These are phyloP conservation scores for Penicillium simplicissimum DNA, from an alignment of 495 filamentous ascomycete species.

Conservation along the genomic window DNA sequence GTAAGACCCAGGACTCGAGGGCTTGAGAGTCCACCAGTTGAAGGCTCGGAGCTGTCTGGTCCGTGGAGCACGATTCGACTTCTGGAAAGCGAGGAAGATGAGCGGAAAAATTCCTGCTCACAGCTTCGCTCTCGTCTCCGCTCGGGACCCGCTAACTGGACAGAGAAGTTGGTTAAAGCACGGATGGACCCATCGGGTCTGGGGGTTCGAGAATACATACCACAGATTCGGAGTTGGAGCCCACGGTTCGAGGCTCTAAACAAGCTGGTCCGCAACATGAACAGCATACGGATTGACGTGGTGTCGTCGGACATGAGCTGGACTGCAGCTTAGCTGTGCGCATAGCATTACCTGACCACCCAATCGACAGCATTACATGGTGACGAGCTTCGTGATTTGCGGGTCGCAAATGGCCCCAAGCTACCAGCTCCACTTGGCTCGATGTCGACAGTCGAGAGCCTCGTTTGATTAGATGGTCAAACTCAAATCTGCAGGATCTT, in stretches of 20 bases:
- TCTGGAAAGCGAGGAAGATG: neutral
- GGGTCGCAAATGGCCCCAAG: neutral
- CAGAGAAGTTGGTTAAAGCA: neutral
- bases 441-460: neutral
- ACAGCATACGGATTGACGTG: no score
- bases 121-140: neutral
- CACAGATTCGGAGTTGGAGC: neutral
- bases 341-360: neutral
- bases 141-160: neutral
- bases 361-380: neutral
- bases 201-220: neutral
- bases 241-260: neutral
- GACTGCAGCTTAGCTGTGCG: neutral
- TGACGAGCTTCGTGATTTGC: neutral
- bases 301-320: neutral
- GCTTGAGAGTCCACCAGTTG: neutral
- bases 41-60: conserved; percentile 18
- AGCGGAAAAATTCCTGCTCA: neutral
- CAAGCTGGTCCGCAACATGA: neutral
- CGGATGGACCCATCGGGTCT: neutral
- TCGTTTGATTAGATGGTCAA: neutral
- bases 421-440: conserved; percentile 1
- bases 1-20: neutral
- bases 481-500: neutral
- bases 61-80: conserved; percentile 2